phyloP scores from a whole-genome alignment of 108 stramenopile genomes.

The Cyclotella atomus region DNA sequence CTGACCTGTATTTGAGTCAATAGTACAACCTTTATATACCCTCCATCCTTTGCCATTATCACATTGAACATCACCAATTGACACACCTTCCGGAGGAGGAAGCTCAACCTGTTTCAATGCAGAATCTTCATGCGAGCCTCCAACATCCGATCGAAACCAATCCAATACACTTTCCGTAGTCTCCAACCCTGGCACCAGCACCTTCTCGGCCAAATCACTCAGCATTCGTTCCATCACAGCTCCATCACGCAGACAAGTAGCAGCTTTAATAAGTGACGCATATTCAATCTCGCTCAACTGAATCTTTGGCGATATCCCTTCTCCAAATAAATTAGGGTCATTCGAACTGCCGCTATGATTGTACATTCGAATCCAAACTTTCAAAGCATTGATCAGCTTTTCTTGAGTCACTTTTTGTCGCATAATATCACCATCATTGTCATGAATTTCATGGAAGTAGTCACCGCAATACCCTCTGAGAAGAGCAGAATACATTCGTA shows the following conservation, averaged over 20 bases:
- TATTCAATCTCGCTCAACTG: constrained; percentile 75
- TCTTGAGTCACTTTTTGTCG: constrained; percentile 16
- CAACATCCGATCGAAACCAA: constrained; percentile 68
- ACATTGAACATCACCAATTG: constrained; percentile 28
- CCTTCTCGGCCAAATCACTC: constrained; percentile 77
- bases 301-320: constrained; percentile 50
- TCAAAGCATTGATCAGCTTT: constrained; percentile 50
- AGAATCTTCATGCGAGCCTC: not conserved
- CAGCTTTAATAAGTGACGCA: constrained; percentile 60
- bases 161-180: constrained; percentile 59
- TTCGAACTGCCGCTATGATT: constrained; percentile 41
- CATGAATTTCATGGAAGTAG: constrained; percentile 10
- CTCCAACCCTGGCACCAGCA: constrained; percentile 70
- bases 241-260: constrained; percentile 48
- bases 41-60: constrained; percentile 52
- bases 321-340: constrained; percentile 37
- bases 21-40: constrained; percentile 48
- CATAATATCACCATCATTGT: not conserved
- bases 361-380: constrained; percentile 66
- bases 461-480: constrained; percentile 68
- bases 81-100: constrained; percentile 38
- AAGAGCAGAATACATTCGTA: constrained; percentile 75
- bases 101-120: constrained; percentile 38
- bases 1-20: constrained; percentile 62
- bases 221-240: constrained; percentile 68